These are phyloP conservation scores for Podospora comata DNA, from an alignment of 495 filamentous ascomycete genomes.

Conservation along the genomic window DNA sequence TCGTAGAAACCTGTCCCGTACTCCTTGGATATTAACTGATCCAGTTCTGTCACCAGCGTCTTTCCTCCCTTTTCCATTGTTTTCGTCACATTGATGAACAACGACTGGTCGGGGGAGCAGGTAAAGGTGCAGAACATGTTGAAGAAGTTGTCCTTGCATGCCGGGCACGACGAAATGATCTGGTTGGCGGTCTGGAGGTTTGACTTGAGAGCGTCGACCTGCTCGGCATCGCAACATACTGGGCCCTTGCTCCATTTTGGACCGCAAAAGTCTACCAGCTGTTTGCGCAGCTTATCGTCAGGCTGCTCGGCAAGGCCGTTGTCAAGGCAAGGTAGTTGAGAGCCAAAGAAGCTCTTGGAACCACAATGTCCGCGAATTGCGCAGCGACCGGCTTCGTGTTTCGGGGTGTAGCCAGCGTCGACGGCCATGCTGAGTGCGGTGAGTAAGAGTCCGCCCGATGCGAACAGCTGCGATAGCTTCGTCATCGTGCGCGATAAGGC, in stretches of 20 bases:
- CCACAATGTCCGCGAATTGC: constrained; percentile 90
- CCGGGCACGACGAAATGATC: constrained; percentile 88
- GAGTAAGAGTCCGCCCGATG: constrained; percentile 37
- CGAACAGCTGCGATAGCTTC: constrained; percentile 35
- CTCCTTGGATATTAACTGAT: constrained; percentile 81
- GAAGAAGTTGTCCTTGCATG: constrained; percentile 95
- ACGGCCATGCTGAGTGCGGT: constrained; percentile 30
- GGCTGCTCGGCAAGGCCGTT: constrained; percentile 79
- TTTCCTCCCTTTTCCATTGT: constrained; percentile 65
- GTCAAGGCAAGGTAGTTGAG: constrained; percentile 88
- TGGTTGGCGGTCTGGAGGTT: constrained; percentile 84
- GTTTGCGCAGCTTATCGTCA: constrained; percentile 61
- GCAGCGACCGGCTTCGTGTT: constrained; percentile 86
- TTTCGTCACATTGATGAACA: constrained; percentile 90
- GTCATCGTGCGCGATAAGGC: constrained; percentile 28
- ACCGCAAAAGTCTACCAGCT: constrained; percentile 83
- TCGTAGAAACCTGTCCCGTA: constrained; percentile 90
- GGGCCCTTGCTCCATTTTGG: constrained; percentile 75
- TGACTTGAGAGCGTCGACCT: constrained; percentile 74
- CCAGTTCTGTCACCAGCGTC: constrained; percentile 75
- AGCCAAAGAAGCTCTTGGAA: constrained; percentile 80
- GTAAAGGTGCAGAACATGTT: constrained; percentile 97
- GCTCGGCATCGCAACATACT: constrained; percentile 80
- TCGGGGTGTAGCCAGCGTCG: constrained; percentile 45
- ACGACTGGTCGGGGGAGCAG: constrained; percentile 92